Conservation (phyloP, 1,284 basidiomycete genomes). For the Pseudozyma thailandica region DNA sequence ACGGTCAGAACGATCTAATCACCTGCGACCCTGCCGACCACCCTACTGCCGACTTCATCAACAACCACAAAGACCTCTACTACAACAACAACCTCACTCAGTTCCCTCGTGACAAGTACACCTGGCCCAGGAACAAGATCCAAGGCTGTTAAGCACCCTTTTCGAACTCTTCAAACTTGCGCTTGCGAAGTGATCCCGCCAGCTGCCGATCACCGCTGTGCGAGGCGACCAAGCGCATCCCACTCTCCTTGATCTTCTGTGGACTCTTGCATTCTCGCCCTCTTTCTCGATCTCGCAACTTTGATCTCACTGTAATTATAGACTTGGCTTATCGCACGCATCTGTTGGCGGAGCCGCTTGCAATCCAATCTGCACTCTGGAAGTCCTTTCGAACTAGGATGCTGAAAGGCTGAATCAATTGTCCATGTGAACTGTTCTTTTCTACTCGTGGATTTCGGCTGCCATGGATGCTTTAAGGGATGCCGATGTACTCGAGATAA, state of each 20-base stretch:
- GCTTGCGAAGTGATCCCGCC: not conserved
- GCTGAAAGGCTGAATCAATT: not conserved
- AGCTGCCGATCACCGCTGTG: too few relatives aligned
- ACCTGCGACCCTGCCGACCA: conserved; percentile 62
- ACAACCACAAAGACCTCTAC: conserved; percentile 59
- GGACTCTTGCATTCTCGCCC: not conserved
- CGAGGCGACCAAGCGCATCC: too few relatives aligned
- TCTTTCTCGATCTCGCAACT: not conserved
- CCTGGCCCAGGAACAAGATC: conserved; percentile 60
- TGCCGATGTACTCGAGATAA: conserved; percentile 49
- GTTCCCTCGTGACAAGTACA: conserved; percentile 44
- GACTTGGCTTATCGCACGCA: not conserved
- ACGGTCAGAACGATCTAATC: conserved; percentile 40
- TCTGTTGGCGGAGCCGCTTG: not conserved
- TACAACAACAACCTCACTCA: conserved; percentile 61
- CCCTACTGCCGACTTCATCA: conserved; percentile 65
- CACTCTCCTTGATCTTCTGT: not conserved
- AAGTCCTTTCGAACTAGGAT: not conserved
- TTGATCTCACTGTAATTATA: not conserved
- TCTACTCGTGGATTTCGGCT: not conserved
- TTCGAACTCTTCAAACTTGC: not conserved
- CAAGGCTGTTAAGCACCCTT: conserved; percentile 34
- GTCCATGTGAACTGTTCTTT: not conserved
- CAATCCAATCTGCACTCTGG: not conserved
- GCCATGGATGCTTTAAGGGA: conserved; percentile 11